Conservation (phyloP, 164 flowering plant genomes). For the Stephania cephalantha region DNA sequence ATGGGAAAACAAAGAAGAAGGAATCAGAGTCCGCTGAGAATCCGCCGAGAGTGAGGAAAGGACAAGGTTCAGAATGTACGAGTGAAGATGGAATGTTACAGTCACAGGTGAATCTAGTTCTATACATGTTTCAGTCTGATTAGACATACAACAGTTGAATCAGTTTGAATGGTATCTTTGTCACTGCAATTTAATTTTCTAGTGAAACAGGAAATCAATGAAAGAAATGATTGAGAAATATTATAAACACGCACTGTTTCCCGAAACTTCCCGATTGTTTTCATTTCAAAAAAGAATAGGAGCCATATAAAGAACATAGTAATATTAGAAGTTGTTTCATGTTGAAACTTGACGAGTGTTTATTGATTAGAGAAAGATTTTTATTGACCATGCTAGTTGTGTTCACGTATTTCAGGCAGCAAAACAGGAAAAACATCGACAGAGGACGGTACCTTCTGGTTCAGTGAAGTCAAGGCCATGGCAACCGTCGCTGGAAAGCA, state of each 20-base stretch:
- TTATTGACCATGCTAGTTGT: background rate
- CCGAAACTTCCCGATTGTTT: no score
- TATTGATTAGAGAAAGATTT: background rate
- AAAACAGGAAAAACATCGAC: slow-evolving; percentile 40
- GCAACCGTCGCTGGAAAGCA: slow-evolving; percentile 87
- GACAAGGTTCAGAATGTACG: slow-evolving; percentile 20
- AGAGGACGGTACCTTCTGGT: slow-evolving; percentile 31
- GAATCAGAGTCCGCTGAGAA: slow-evolving; percentile 23
- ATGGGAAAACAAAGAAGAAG: slow-evolving; percentile 48
- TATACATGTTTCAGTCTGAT: background rate
- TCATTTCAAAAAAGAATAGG: no score
- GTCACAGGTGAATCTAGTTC: slow-evolving; percentile 29
- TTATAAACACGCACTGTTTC: no score
- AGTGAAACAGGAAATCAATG: background rate
- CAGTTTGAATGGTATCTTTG: background rate
- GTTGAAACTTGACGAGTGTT: background rate
- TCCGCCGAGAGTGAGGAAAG: slow-evolving; percentile 5
- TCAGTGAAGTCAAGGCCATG: slow-evolving; percentile 49
- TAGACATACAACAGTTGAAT: background rate
- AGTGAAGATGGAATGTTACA: slow-evolving; percentile 20
- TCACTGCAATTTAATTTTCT: background rate
- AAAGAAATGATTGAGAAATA: background rate
- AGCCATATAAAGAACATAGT: background rate
- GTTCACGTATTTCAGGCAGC: slow-evolving; percentile 13
- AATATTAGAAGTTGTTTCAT: background rate